A percentile compares a stretch with the other conserved stretches of the same genome.
Conservation (phyloP, 768 basidiomycete genomes). For the Leccinum aurantiacum region DNA sequence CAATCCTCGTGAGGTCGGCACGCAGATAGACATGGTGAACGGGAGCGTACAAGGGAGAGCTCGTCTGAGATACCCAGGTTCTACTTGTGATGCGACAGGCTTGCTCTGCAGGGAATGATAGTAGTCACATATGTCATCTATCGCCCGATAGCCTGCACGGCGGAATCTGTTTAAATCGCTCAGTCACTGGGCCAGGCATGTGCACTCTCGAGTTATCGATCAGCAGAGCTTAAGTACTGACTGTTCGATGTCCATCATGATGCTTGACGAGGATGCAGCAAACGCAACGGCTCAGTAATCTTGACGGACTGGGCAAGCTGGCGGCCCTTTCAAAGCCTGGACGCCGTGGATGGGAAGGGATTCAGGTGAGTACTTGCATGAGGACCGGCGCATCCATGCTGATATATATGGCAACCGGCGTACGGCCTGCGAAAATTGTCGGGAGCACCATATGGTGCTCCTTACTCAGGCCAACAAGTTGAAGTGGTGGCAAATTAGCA, state of each 20-base stretch:
- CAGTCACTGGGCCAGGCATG: not conserved
- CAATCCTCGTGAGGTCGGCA: not conserved
- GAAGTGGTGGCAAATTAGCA: too few species aligned
- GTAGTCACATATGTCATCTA: slow-evolving; percentile 89
- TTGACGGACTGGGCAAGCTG: not conserved
- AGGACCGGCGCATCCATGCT: too few species aligned
- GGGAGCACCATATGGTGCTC: not conserved
- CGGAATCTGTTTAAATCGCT: slow-evolving; percentile 55
- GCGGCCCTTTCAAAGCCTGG: not conserved
- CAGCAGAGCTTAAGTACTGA: not conserved
- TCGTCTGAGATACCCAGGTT: slow-evolving; percentile 77
- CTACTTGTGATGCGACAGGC: slow-evolving; percentile 69
- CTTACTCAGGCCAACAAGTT: too few species aligned
- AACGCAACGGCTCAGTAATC: not conserved
- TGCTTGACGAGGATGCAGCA: not conserved
- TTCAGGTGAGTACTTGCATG: not conserved
- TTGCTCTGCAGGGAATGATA: slow-evolving; percentile 61
- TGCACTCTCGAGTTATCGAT: not conserved
- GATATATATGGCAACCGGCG: too few species aligned
- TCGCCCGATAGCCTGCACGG: slow-evolving; percentile 80
- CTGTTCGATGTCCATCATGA: slow-evolving; percentile 20
- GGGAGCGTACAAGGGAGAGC: slow-evolving; percentile 57
- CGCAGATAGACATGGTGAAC: not conserved
- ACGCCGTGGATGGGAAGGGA: not conserved
- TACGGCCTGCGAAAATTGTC: not conserved